These are phyloP conservation scores for Mycena indigotica DNA, from an alignment of 768 basidiomycete genomes.

Conservation along the genomic window DNA sequence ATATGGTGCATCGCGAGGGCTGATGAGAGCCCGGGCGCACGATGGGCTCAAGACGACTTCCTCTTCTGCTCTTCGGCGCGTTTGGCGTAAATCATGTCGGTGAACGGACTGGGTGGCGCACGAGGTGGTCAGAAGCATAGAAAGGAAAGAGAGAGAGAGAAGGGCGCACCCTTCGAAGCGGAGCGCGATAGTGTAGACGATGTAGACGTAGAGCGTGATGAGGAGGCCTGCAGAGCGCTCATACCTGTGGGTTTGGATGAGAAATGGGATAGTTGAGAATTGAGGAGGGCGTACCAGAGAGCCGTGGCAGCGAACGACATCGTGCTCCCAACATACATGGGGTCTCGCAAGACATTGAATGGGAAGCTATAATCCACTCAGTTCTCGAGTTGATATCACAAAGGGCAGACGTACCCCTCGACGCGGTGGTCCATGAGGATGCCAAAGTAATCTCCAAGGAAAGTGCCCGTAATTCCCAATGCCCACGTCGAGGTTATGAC, in stretches of 20 bases:
- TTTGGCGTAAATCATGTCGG: slow-evolving; percentile 77
- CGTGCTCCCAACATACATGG: slow-evolving; percentile 97
- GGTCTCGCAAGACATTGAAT: slow-evolving; percentile 89
- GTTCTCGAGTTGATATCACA: neutral
- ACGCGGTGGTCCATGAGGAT: slow-evolving; percentile 87
- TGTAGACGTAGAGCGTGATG: slow-evolving; percentile 78
- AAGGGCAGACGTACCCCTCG: slow-evolving; percentile 53
- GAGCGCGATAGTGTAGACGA: slow-evolving; percentile 83
- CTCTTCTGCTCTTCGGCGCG: slow-evolving; percentile 41
- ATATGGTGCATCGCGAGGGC: too few species aligned
- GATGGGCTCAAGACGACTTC: slow-evolving; percentile 26
- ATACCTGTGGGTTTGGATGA: slow-evolving; percentile 52
- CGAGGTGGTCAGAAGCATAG: neutral
- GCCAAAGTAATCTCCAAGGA: slow-evolving; percentile 84
- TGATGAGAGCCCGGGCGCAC: slow-evolving; percentile 1
- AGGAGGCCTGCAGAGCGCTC: slow-evolving; percentile 84
- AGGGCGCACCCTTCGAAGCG: slow-evolving; percentile 89
- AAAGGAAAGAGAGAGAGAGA: neutral
- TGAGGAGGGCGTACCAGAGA: slow-evolving; percentile 64
- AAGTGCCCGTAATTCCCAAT: slow-evolving; percentile 91
- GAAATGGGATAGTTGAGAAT: neutral
- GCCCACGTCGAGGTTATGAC: slow-evolving; percentile 89
- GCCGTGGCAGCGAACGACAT: slow-evolving; percentile 86
- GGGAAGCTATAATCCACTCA: slow-evolving; percentile 61
- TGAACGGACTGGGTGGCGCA: slow-evolving; percentile 60